phyloP scores from a whole-genome alignment of 768 basidiomycete genomes.

The Mycena belliarum region DNA sequence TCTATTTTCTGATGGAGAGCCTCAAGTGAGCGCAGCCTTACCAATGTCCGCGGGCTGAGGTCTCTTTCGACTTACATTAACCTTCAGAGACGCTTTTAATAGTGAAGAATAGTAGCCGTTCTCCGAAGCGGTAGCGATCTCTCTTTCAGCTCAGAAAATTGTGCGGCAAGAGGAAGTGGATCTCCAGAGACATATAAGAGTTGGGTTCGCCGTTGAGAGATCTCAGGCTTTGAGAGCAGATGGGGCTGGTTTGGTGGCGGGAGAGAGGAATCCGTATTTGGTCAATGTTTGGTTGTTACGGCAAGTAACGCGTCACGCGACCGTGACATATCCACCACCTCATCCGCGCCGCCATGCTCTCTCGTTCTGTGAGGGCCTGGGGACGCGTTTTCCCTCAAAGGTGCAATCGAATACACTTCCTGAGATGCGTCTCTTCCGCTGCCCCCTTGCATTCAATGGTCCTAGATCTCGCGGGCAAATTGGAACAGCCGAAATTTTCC shows the following conservation, averaged over 20 bases:
- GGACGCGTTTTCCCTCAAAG: background rate
- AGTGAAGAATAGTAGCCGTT: no score
- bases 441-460: slow-evolving; percentile 28
- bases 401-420: background rate
- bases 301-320: no score
- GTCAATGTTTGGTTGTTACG: no score
- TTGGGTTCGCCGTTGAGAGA: no score
- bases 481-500: slow-evolving; percentile 51
- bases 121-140: no score
- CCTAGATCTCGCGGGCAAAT: slow-evolving; percentile 29
- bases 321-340: background rate
- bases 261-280: no score
- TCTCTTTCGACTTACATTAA: background rate
- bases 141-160: background rate
- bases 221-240: no score
- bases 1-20: slow-evolving; percentile 4
- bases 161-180: no score
- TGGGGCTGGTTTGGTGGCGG: no score
- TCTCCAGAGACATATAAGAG: no score
- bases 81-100: background rate
- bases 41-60: background rate
- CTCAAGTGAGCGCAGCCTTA: background rate
- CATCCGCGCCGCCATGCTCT: background rate
- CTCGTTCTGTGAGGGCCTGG: background rate
- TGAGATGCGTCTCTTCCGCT: slow-evolving; percentile 4